Percentiles rank a stretch among this genome's conserved stretches.
Evolutionary conservation across 805 yeast genomes (phyloP).

Genomic region (Kuraishia piskuri): DNA sequence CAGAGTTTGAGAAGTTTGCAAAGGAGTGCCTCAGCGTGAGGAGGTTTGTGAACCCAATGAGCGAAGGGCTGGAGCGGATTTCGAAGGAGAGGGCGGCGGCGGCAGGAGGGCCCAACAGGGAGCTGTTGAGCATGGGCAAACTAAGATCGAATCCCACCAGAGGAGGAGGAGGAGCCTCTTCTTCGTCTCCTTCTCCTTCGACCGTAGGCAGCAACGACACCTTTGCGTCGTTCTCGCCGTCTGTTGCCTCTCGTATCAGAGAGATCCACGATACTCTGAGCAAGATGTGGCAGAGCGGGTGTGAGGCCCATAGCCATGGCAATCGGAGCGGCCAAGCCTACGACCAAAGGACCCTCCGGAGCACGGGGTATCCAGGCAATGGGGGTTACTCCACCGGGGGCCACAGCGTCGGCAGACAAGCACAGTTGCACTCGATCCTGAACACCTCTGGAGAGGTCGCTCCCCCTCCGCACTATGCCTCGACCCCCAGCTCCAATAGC

Average conservation of each 20-base stretch:
- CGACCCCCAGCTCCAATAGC: not conserved
- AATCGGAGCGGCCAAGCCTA: not conserved
- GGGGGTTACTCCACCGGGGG: not conserved
- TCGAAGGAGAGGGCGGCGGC: slow-evolving; percentile 13
- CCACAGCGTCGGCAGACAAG: not conserved
- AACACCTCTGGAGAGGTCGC: not conserved
- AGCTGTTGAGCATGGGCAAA: no score
- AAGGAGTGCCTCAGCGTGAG: slow-evolving; percentile 66
- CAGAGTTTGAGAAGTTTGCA: slow-evolving; percentile 74
- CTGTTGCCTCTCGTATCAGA: not conserved
- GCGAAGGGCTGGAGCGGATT: slow-evolving; percentile 50
- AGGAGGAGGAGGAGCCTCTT: no score
- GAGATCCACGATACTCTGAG: not conserved
- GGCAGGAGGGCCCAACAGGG: not conserved
- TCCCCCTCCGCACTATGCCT: not conserved
- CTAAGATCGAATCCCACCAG: no score
- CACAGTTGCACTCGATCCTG: not conserved
- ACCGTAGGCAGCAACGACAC: not conserved
- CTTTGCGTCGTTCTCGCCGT: not conserved
- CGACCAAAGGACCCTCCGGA: not conserved
- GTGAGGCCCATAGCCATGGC: not conserved
- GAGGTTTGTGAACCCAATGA: slow-evolving; percentile 62
- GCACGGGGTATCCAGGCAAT: not conserved
- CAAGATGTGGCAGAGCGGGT: slow-evolving; percentile 2
- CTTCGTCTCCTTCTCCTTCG: no score